Evolutionary conservation across 2,329 filamentous ascomycete genomes (phyloP), one percentile per base, ranked within the genome.

Genomic region (Hypoxylon sp.): DNA sequence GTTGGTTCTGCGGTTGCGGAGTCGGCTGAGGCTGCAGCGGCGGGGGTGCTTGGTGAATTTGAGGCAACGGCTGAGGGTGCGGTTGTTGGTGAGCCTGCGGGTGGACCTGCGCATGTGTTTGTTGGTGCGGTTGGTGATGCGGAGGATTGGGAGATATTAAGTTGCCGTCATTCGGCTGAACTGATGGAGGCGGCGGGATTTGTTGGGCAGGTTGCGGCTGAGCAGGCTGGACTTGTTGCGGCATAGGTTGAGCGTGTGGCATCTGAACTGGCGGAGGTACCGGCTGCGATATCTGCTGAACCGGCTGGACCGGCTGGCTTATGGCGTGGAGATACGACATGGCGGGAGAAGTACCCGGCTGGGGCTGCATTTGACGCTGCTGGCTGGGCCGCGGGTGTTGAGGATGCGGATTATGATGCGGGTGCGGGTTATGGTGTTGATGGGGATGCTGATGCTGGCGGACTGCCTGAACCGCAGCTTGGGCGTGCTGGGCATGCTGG

Each of bases 401-500:
- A 7, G 65, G 67, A 2, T 67, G 65, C 11, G 66, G 67, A 19
- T 65, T 61, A n/a, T 66, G 53, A 16, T 64, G 59, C 26, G 65
- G 66, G 21, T 70, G 69, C 19, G 69, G 69, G 19, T 63, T 63
- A 9, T 64, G 70, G 1, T 67, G 65, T 7, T 66, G 64, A 15
- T 66, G 63, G 9, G 68, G 58, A n/a, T 66, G 62, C 25, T 68
- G 67, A 21, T 71, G 69, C 21, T 71, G 70, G n/a, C n/a, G n/a
- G n/a, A n/a, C n/a, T n/a, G n/a, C n/a, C 35, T 64, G 65, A 34
- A 34, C 66, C 23, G 57, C 60, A 54, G 69, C 65, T 27, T 61
- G 51, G 32, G 67, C 57, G 52, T 63, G 43, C 41, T 74, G 73
- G 16, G 71, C 69, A 61, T 75, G 74, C 40, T 74, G 71, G n/a